Conservation (phyloP, 495 filamentous ascomycete genomes). For the Penicillium robsamsonii region DNA sequence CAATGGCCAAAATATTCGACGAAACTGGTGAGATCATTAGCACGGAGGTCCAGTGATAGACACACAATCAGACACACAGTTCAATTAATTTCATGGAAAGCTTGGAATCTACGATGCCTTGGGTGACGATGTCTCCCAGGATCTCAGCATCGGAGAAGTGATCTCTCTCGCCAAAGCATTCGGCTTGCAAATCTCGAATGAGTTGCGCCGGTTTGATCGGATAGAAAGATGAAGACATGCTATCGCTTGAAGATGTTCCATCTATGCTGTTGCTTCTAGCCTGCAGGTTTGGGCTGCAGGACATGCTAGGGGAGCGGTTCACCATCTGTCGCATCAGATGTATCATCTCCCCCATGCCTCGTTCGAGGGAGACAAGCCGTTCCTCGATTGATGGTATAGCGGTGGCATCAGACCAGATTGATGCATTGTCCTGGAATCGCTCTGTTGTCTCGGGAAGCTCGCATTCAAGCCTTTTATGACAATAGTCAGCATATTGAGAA, state of each 20-base stretch:
- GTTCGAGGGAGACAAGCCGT: conserved; percentile 37
- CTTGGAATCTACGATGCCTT: conserved; percentile 37
- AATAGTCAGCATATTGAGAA: conserved; percentile 16
- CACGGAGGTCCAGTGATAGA: neutral
- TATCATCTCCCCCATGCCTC: conserved; percentile 42
- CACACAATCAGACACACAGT: conserved; percentile 25
- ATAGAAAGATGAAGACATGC: conserved; percentile 19
- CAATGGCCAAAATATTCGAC: conserved; percentile 39
- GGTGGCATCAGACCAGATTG: conserved; percentile 36
- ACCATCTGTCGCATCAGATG: conserved; percentile 40
- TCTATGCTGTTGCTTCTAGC: conserved; percentile 28
- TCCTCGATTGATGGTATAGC: conserved; percentile 42
- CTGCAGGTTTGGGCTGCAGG: conserved; percentile 19
- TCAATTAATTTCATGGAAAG: conserved; percentile 38
- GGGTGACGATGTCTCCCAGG: conserved; percentile 31
- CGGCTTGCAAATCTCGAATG: conserved; percentile 38
- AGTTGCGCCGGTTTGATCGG: conserved; percentile 36
- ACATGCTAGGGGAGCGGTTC: conserved; percentile 25
- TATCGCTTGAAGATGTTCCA: conserved; percentile 22
- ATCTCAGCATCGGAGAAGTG: conserved; percentile 25
- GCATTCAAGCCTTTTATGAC: conserved; percentile 34
- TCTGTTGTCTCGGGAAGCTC: conserved; percentile 40
- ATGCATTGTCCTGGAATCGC: conserved; percentile 35
- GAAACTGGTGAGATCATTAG: conserved; percentile 29
- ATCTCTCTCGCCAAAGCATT: conserved; percentile 35